phyloP scores from a whole-genome alignment of 441 rosid species.

The Bocquillonia castaneifolia region DNA sequence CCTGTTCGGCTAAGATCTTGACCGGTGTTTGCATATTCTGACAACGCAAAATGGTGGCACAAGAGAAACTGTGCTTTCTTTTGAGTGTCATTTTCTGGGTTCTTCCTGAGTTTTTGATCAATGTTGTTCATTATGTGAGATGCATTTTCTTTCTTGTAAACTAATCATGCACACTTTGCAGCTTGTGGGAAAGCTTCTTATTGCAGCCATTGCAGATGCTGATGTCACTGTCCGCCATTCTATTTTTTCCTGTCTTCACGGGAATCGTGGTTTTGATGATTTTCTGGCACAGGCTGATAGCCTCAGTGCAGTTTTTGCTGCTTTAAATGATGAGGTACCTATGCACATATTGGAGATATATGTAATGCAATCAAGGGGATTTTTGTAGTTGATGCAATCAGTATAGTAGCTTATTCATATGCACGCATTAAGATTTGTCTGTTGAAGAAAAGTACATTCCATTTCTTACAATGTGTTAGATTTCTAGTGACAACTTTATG shows the following conservation, averaged over 20 bases:
- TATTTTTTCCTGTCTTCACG: slow-evolving; percentile 72
- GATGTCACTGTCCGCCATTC: slow-evolving; percentile 95
- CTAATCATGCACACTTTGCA: slow-evolving; percentile 41
- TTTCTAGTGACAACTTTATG: background rate
- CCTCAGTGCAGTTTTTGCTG: slow-evolving; percentile 95
- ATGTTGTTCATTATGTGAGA: background rate
- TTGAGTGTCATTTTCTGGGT: background rate
- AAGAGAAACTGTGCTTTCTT: background rate
- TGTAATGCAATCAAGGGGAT: background rate
- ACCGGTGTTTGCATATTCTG: background rate
- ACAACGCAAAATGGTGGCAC: background rate
- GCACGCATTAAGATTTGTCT: background rate
- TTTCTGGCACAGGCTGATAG: slow-evolving; percentile 98
- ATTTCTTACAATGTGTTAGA: background rate
- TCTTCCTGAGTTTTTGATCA: background rate
- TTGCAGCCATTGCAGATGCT: slow-evolving; percentile 95
- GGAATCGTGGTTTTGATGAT: slow-evolving; percentile 89
- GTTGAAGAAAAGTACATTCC: background rate
- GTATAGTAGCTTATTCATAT: background rate
- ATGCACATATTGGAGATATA: background rate
- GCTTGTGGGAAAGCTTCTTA: slow-evolving; percentile 99
- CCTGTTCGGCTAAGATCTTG: background rate
- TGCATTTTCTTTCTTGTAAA: slow-evolving; percentile 27
- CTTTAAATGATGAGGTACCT: slow-evolving; percentile 96
- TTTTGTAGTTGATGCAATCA: background rate